phyloP scores from a whole-genome alignment of 176 grass and related monocot genomes.

The Oryza meyeriana region DNA sequence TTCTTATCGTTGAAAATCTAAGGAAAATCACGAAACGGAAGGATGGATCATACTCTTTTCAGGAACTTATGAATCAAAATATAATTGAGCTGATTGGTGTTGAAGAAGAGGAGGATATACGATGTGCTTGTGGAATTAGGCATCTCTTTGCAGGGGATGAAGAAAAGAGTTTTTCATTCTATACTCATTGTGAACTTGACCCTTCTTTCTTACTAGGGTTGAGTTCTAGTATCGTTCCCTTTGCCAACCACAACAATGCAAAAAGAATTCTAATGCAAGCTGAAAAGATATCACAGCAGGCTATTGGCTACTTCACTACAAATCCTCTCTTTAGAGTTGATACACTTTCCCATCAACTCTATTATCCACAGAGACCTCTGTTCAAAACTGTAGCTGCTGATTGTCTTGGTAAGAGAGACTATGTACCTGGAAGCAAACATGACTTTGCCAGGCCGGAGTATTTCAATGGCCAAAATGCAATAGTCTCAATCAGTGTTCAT shows the following conservation, averaged over 20 bases:
- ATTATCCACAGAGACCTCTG: slow-evolving; percentile 80
- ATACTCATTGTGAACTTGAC: slow-evolving; percentile 83
- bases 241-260: slow-evolving; percentile 80
- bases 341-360: slow-evolving; percentile 73
- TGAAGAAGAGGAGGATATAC: slow-evolving; percentile 91
- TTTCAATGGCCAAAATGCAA: slow-evolving; percentile 92
- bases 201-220: slow-evolving; percentile 76
- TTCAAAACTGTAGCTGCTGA: slow-evolving; percentile 81
- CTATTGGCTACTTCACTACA: slow-evolving; percentile 76
- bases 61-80: slow-evolving; percentile 69
- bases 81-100: slow-evolving; percentile 78
- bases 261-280: slow-evolving; percentile 70
- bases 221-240: slow-evolving; percentile 84
- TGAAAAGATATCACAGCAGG: slow-evolving; percentile 81
- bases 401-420: slow-evolving; percentile 50
- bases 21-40: slow-evolving; percentile 53
- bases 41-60: slow-evolving; percentile 50
- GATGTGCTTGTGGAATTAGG: slow-evolving; percentile 62
- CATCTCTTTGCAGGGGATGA: slow-evolving; percentile 47
- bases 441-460: slow-evolving; percentile 54
- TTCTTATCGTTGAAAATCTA: slow-evolving; percentile 83
- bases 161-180: slow-evolving; percentile 38
- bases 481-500: slow-evolving; percentile 78
- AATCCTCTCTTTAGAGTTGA: slow-evolving; percentile 67
- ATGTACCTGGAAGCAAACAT: slow-evolving; percentile 40